Conservation (phyloP, 2,329 filamentous ascomycete genomes). For the Gliomastix tumulicola region DNA sequence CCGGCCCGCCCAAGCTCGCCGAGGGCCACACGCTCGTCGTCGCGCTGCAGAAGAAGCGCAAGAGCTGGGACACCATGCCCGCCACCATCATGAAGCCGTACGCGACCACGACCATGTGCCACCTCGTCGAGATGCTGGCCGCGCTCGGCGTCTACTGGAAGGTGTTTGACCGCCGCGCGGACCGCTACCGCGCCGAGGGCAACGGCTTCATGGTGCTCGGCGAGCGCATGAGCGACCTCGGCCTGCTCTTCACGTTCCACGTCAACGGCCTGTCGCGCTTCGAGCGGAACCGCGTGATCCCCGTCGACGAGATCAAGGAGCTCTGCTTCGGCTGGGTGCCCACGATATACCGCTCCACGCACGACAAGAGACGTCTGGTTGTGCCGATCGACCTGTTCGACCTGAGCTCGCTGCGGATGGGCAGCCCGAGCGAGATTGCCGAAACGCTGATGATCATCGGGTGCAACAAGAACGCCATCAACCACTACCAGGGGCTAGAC, state of each 20-base stretch:
- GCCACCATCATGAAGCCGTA: constrained; percentile 37
- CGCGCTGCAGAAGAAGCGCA: constrained; percentile 37
- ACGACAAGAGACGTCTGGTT: constrained; percentile 29
- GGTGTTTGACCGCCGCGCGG: constrained; percentile 43
- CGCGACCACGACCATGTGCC: constrained; percentile 47
- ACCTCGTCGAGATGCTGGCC: constrained; percentile 46
- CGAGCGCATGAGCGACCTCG: constrained; percentile 37
- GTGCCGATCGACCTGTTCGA: constrained; percentile 30
- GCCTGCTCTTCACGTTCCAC: constrained; percentile 47
- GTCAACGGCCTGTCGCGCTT: constrained; percentile 42
- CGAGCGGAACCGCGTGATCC: constrained; percentile 42
- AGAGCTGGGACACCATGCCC: constrained; percentile 47
- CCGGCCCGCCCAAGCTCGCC: constrained; percentile 13
- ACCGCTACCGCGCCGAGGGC: constrained; percentile 47
- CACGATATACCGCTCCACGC: constrained; percentile 39
- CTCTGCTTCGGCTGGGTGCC: constrained; percentile 48
- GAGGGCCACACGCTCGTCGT: constrained; percentile 33
- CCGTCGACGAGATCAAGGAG: constrained; percentile 44
- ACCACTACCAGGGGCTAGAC: constrained; percentile 29
- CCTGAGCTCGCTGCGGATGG: constrained; percentile 37
- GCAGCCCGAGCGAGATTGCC: constrained; percentile 39
- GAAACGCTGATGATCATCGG: constrained; percentile 46
- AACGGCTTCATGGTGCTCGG: constrained; percentile 47
- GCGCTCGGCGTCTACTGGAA: constrained; percentile 52
- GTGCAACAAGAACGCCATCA: constrained; percentile 44